Conservation (phyloP, 2,329 filamentous ascomycete species). For the Nothophaeocryptopus gaeumannii region DNA sequence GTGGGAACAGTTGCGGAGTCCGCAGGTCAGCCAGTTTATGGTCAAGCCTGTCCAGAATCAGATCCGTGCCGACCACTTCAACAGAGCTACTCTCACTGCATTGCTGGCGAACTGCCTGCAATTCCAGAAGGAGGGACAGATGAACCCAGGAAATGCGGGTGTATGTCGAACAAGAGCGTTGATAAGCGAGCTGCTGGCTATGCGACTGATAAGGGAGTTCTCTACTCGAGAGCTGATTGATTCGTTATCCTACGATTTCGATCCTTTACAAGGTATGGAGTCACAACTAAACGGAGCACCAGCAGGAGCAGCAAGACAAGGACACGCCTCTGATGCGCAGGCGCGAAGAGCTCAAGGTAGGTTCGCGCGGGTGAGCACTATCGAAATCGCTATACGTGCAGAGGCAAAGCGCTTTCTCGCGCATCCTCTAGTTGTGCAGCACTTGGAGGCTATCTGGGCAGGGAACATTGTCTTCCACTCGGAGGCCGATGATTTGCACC, state of each 20-base stretch:
- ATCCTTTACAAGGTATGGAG: constrained; percentile 78
- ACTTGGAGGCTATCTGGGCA: constrained; percentile 96
- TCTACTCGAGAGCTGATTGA: constrained; percentile 87
- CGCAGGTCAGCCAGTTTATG: constrained; percentile 91
- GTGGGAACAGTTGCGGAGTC: constrained; percentile 94
- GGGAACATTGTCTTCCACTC: constrained; percentile 94
- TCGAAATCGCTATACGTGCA: constrained; percentile 89
- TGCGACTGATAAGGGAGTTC: constrained; percentile 87
- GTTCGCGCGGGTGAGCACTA: constrained; percentile 77
- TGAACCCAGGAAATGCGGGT: constrained; percentile 79
- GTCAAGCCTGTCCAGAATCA: constrained; percentile 93
- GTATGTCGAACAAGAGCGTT: constrained; percentile 79
- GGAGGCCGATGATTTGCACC: constrained; percentile 78
- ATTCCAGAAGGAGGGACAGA: constrained; percentile 81
- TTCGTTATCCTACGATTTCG: constrained; percentile 90
- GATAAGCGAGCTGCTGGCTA: constrained; percentile 85
- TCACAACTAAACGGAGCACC: constrained; percentile 41
- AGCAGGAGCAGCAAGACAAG: constrained; percentile 6
- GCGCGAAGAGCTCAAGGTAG: constrained; percentile 51
- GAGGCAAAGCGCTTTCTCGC: constrained; percentile 90
- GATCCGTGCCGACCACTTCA: constrained; percentile 79
- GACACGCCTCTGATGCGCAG: not conserved
- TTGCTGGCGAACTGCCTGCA: constrained; percentile 92
- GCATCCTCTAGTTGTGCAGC: constrained; percentile 86
- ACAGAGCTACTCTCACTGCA: constrained; percentile 80